phyloP scores from a whole-genome alignment of 352 stramenopile genomes.

The Pythium utonaiense region DNA sequence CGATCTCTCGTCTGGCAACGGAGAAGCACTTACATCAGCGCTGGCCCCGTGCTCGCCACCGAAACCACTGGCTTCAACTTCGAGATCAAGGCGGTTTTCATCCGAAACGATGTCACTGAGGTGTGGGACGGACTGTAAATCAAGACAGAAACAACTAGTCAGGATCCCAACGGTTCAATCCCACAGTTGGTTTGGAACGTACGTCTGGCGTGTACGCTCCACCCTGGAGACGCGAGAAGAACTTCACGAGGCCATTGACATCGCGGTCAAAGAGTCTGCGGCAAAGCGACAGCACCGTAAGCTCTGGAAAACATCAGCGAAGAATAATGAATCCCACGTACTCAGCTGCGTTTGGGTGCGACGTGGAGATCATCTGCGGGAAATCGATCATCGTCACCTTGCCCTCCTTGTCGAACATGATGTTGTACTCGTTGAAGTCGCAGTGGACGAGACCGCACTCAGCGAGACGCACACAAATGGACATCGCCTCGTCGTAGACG shows the following conservation, averaged over 20 bases:
- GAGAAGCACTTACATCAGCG: slow-evolving; percentile 25
- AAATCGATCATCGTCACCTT: slow-evolving; percentile 99
- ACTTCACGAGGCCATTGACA: slow-evolving; percentile 95
- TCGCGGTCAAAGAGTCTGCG: slow-evolving; percentile 91
- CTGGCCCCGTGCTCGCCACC: slow-evolving; percentile 35
- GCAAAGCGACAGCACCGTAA: too few species aligned
- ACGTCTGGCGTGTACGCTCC: slow-evolving; percentile 84
- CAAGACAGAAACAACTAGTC: background rate
- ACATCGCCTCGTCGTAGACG: slow-evolving; percentile 95
- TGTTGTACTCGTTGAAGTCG: slow-evolving; percentile 99
- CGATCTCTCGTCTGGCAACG: background rate
- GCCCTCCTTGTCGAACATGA: slow-evolving; percentile 94
- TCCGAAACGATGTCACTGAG: slow-evolving; percentile 37
- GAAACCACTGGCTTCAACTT: slow-evolving; percentile 52
- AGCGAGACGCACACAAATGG: slow-evolving; percentile 96
- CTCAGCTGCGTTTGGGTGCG: slow-evolving; percentile 97
- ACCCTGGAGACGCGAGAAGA: slow-evolving; percentile 88
- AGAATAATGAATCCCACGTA: too few species aligned
- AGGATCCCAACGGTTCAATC: slow-evolving; percentile 5
- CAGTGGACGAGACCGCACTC: slow-evolving; percentile 98
- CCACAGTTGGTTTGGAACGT: slow-evolving; percentile 26
- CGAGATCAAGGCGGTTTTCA: slow-evolving; percentile 32
- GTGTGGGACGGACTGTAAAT: slow-evolving; percentile 19
- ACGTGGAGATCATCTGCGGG: slow-evolving; percentile 99
- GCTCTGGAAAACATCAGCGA: too few species aligned